These are phyloP conservation scores for Claviceps spartinae DNA, from an alignment of 2,329 filamentous ascomycete genomes.

Conservation along the genomic window DNA sequence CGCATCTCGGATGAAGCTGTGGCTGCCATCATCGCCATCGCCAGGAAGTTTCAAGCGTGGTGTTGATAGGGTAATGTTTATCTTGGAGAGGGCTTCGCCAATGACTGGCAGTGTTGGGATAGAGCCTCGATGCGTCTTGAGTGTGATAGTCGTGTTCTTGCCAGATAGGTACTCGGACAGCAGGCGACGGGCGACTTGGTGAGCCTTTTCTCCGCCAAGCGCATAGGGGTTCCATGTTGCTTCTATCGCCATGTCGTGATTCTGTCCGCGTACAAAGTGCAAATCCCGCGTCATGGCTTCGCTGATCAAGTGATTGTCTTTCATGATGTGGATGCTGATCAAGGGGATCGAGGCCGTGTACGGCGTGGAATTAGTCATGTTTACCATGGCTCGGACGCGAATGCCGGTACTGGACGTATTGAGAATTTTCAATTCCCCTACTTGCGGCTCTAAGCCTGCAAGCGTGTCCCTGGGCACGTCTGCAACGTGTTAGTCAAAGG, in stretches of 20 bases:
- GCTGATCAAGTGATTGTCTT: constrained; percentile 61
- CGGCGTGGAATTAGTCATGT: constrained; percentile 79
- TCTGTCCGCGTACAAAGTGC: constrained; percentile 52
- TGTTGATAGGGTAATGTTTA: constrained; percentile 58
- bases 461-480: constrained; percentile 44
- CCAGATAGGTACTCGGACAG: constrained; percentile 82
- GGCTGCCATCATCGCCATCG: constrained; percentile 8
- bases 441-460: constrained; percentile 40
- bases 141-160: constrained; percentile 65
- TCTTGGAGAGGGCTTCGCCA: constrained; percentile 56
- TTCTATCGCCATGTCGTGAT: constrained; percentile 52
- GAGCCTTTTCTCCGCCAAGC: constrained; percentile 48
- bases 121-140: constrained; percentile 56
- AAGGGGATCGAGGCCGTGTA: constrained; percentile 77
- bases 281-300: constrained; percentile 57
- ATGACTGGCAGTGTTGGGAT: constrained; percentile 63
- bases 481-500: constrained; percentile 28
- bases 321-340: constrained; percentile 60
- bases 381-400: constrained; percentile 56
- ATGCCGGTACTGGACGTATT: constrained; percentile 61
- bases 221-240: constrained; percentile 60
- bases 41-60: constrained; percentile 52
- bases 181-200: constrained; percentile 52
- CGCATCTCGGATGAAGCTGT: constrained; percentile 70
- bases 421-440: constrained; percentile 58